These are phyloP conservation scores for Trichothecium sympodiale DNA, from an alignment of 2,329 filamentous ascomycete species.

Conservation along the genomic window DNA sequence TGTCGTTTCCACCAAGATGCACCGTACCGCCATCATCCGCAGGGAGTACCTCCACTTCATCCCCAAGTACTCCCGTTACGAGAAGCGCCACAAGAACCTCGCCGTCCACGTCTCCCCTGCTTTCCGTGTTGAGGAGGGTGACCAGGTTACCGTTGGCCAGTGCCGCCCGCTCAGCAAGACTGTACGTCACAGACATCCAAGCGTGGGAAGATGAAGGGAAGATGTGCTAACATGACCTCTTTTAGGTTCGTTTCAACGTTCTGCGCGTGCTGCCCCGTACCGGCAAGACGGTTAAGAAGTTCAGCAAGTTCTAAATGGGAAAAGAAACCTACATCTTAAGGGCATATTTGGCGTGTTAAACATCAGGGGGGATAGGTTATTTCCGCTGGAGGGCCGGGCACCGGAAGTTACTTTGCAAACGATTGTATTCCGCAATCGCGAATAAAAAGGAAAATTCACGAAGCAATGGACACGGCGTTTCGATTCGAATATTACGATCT, in stretches of 20 bases:
- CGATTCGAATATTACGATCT: too few relatives aligned
- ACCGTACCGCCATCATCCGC: slow-evolving; percentile 98
- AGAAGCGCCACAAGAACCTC: slow-evolving; percentile 99
- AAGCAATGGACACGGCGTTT: slow-evolving; percentile 8
- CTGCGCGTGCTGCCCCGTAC: slow-evolving; percentile 96
- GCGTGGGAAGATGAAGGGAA: background rate
- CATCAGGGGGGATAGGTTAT: slow-evolving; percentile 22
- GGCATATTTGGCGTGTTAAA: slow-evolving; percentile 47
- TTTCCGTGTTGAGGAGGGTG: slow-evolving; percentile 99
- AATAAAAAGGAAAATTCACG: slow-evolving; percentile 28
- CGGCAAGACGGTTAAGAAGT: slow-evolving; percentile 94
- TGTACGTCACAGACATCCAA: slow-evolving; percentile 48
- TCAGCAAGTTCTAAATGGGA: slow-evolving; percentile 87
- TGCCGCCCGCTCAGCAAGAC: slow-evolving; percentile 99
- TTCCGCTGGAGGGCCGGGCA: slow-evolving; percentile 28
- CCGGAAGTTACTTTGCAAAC: slow-evolving; percentile 29
- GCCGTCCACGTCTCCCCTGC: slow-evolving; percentile 97
- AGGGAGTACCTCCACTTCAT: slow-evolving; percentile 99
- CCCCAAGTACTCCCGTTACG: slow-evolving; percentile 99
- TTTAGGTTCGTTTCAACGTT: slow-evolving; percentile 96
- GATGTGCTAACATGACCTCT: slow-evolving; percentile 11
- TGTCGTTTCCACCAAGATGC: slow-evolving; percentile 99
- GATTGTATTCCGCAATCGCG: slow-evolving; percentile 34
- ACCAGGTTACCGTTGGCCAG: slow-evolving; percentile 98
- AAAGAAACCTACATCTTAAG: slow-evolving; percentile 19